Evolutionary conservation across 2,329 filamentous ascomycete species (phyloP).

Genomic region (Chaetomium sp.): DNA sequence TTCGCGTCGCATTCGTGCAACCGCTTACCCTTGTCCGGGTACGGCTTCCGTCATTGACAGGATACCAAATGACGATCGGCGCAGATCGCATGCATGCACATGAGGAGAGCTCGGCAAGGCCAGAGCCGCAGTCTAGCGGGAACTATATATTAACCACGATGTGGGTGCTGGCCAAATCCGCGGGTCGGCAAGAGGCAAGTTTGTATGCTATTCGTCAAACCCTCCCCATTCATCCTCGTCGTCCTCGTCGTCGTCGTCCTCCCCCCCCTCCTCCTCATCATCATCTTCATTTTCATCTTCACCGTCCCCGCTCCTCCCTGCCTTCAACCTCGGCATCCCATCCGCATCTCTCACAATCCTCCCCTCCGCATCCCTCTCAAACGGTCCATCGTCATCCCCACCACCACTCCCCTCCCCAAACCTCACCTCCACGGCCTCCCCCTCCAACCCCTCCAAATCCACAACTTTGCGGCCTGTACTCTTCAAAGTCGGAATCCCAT

Average conservation of each 20-base stretch:
- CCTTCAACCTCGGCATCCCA: conserved; percentile 39
- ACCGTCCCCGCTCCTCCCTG: neutral
- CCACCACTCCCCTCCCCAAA: conserved; percentile 13
- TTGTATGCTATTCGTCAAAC: conserved; percentile 28
- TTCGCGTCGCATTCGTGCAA: neutral
- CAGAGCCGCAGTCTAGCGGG: conserved; percentile 1
- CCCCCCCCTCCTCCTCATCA: conserved; percentile 24
- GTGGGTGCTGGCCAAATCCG: neutral
- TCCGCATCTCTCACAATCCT: conserved; percentile 37
- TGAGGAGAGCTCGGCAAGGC: neutral
- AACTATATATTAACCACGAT: neutral
- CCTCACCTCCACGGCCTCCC: conserved; percentile 11
- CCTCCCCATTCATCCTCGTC: conserved; percentile 27
- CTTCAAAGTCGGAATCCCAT: conserved; percentile 40
- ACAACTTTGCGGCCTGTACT: conserved; percentile 31
- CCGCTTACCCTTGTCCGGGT: conserved; percentile 11
- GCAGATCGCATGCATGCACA: neutral
- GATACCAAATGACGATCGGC: neutral
- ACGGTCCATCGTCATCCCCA: conserved; percentile 38
- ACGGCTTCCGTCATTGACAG: neutral
- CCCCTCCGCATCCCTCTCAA: conserved; percentile 38
- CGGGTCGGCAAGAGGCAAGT: neutral
- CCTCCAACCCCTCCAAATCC: conserved; percentile 21
- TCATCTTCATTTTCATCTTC: conserved; percentile 22
- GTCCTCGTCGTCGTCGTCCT: conserved; percentile 3